These are phyloP conservation scores for Aspergillus flavus DNA, from an alignment of 2,329 filamentous ascomycete species.

Conservation along the genomic window DNA sequence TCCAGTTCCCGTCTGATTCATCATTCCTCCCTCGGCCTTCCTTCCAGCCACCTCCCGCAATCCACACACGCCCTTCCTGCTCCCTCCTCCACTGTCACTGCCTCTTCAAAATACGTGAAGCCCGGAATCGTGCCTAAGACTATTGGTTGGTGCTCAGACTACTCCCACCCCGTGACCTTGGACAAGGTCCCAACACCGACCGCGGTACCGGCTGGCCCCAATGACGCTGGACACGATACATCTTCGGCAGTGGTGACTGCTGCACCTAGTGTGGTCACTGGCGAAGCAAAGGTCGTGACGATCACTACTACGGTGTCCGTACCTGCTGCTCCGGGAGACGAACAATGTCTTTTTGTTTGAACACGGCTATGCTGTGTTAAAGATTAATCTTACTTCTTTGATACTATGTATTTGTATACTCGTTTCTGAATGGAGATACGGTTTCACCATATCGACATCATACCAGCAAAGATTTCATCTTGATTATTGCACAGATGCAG, in stretches of 20 bases:
- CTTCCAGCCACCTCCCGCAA: background rate
- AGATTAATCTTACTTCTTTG: background rate
- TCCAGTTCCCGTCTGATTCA: slow-evolving; percentile 19
- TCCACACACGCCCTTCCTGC: slow-evolving; percentile 14
- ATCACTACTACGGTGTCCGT: background rate
- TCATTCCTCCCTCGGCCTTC: slow-evolving; percentile 4
- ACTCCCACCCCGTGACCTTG: slow-evolving; percentile 29
- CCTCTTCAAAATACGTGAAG: slow-evolving; percentile 19
- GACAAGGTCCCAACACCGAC: slow-evolving; percentile 18
- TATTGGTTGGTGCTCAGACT: slow-evolving; percentile 30
- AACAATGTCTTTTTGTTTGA: background rate
- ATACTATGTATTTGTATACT: background rate
- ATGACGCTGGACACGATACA: background rate
- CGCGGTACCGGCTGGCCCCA: background rate
- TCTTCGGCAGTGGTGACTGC: background rate
- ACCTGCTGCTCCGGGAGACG: background rate
- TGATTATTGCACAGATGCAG: no score
- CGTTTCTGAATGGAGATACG: background rate
- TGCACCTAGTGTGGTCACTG: background rate
- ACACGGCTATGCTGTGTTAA: background rate
- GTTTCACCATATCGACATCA: background rate
- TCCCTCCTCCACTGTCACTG: slow-evolving; percentile 16
- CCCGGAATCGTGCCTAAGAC: slow-evolving; percentile 30
- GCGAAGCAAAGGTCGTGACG: background rate
- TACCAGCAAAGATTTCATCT: background rate